A percentile compares a stretch with the other conserved stretches of the same genome.
phyloP scores from a whole-genome alignment of 441 rosid genomes.

The Corymbia calophylla region DNA sequence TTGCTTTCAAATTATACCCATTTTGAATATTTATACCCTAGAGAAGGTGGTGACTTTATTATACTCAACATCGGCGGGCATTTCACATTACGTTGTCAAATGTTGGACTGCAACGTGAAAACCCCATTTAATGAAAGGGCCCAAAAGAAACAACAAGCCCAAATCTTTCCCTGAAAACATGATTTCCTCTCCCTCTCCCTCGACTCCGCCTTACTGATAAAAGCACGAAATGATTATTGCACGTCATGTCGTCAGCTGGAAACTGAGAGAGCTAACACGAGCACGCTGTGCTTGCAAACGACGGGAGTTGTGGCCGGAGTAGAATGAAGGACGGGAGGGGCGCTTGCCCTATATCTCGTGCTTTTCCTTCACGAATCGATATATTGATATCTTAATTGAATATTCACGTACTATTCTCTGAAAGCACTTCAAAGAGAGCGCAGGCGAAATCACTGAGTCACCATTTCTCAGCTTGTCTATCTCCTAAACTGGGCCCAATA shows the following conservation, averaged over 20 bases:
- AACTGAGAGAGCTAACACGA: too few species aligned
- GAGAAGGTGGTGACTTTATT: neutral
- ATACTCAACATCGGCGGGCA: neutral
- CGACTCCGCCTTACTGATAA: neutral
- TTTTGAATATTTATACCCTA: neutral
- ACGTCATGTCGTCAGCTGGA: too few species aligned
- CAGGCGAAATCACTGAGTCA: neutral
- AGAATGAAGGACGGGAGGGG: too few species aligned
- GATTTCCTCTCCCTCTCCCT: neutral
- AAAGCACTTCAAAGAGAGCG: neutral
- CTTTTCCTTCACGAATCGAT: too few species aligned
- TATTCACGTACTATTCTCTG: neutral
- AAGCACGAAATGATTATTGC: too few species aligned
- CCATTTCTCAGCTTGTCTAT: neutral
- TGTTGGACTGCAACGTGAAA: neutral
- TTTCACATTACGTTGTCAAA: neutral
- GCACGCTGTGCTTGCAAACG: too few species aligned
- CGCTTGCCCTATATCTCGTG: neutral
- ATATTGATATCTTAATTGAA: neutral
- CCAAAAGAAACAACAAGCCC: neutral
- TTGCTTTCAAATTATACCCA: neutral
- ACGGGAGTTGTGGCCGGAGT: too few species aligned
- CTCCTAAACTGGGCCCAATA: neutral
- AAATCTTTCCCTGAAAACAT: neutral
- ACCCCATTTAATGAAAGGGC: neutral